A percentile compares a stretch with the other conserved stretches of the same genome.
These are phyloP conservation scores for Rozella allomycis DNA, from an alignment of 371 early-diverging fungal species.

Conservation along the genomic window DNA sequence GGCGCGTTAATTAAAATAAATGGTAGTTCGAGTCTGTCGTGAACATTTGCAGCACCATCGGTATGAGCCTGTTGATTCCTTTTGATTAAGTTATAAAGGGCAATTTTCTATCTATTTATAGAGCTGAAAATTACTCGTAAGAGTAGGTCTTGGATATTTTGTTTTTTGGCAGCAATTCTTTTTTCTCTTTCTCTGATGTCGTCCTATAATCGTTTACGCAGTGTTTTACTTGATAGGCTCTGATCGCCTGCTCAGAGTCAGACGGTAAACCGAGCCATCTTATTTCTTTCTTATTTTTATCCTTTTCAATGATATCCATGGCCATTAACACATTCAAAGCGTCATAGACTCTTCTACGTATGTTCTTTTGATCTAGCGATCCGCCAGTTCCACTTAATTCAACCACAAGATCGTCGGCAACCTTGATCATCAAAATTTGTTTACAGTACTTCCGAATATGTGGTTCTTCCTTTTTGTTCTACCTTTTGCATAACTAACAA, in stretches of 20 bases:
- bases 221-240: too few relatives aligned
- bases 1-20: too few relatives aligned
- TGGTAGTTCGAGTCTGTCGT: too few relatives aligned
- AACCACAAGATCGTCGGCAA: constrained; percentile 8
- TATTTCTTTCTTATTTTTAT: constrained; percentile 37
- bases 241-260: constrained; percentile 13
- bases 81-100: too few relatives aligned
- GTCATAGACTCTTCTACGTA: constrained; percentile 54
- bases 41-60: too few relatives aligned
- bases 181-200: too few relatives aligned
- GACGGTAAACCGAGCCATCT: constrained; percentile 38
- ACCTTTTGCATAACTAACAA: constrained; percentile 41
- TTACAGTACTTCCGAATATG: constrained; percentile 31
- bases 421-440: constrained; percentile 1
- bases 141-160: too few relatives aligned
- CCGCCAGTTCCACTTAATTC: constrained; percentile 11
- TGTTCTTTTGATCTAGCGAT: constrained; percentile 42
- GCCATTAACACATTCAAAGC: constrained; percentile 56
- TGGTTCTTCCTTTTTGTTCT: constrained; percentile 29
- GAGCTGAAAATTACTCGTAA: too few relatives aligned
- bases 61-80: too few relatives aligned
- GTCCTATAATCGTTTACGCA: too few relatives aligned
- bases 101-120: too few relatives aligned
- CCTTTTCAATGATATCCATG: constrained; percentile 41
- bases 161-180: too few relatives aligned